These are phyloP conservation scores for Rhizophora mangle DNA, from an alignment of 345 rosid species.

Conservation along the genomic window DNA sequence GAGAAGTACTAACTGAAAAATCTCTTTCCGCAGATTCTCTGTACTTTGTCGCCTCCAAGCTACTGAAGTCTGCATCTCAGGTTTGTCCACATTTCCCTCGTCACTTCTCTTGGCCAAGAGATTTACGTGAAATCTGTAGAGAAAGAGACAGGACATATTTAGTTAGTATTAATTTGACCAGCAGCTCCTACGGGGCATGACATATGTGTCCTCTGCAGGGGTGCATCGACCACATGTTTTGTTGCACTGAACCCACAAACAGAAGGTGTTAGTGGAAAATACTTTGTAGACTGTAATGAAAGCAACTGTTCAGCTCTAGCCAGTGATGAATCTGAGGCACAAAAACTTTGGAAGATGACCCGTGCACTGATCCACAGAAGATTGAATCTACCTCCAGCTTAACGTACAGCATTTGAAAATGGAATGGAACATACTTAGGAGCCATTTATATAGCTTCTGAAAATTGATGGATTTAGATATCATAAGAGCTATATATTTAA, in stretches of 20 bases:
- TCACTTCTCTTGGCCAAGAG: conserved; percentile 4
- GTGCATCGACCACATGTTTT: conserved; percentile 92
- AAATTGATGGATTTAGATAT: too few species aligned
- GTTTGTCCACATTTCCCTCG: conserved; percentile 31
- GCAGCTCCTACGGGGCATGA: background rate
- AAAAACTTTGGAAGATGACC: conserved; percentile 56
- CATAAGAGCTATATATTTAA: too few species aligned
- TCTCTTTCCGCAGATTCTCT: conserved; percentile 65
- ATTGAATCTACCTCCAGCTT: conserved; percentile 18
- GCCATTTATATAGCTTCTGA: background rate
- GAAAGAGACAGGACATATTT: background rate
- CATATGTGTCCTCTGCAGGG: conserved; percentile 43
- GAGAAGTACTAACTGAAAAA: background rate
- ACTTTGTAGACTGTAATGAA: conserved; percentile 89
- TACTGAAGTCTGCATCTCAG: conserved; percentile 77
- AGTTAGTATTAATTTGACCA: background rate
- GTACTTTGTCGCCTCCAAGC: conserved; percentile 82
- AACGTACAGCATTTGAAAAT: background rate
- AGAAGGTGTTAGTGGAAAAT: conserved; percentile 61
- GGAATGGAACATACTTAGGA: conserved; percentile 5
- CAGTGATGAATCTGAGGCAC: conserved; percentile 60
- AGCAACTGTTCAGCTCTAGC: conserved; percentile 66
- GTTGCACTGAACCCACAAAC: conserved; percentile 66
- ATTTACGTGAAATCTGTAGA: background rate
- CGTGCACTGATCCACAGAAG: conserved; percentile 48